A percentile compares a stretch with the other conserved stretches of the same genome.
Evolutionary conservation across 2,329 filamentous ascomycete species (phyloP).

Genomic region (Dendrostoma leiphaemia): DNA sequence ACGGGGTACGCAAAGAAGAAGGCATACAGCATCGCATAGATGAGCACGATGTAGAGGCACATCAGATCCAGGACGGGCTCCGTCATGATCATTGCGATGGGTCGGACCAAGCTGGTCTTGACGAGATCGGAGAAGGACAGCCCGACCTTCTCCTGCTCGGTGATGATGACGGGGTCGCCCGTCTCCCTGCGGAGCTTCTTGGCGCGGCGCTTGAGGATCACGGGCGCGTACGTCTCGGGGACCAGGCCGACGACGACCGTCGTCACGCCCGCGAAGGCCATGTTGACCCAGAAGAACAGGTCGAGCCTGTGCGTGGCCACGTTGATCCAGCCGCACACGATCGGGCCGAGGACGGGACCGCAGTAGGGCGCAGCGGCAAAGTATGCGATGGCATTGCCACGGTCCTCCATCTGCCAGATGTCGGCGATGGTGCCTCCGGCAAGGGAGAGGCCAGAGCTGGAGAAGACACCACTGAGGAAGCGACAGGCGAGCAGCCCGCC

Average conservation of each 20-base stretch:
- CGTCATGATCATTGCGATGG: not conserved
- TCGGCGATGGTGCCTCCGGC: slow-evolving; percentile 47
- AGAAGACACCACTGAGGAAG: slow-evolving; percentile 48
- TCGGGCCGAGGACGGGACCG: slow-evolving; percentile 36
- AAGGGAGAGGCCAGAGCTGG: slow-evolving; percentile 43
- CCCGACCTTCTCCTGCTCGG: not conserved
- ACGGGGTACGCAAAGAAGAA: slow-evolving; percentile 2
- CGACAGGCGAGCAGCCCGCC: slow-evolving; percentile 40
- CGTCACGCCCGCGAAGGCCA: slow-evolving; percentile 23
- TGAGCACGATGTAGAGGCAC: slow-evolving; percentile 1
- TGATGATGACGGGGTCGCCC: not conserved
- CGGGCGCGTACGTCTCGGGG: slow-evolving; percentile 35
- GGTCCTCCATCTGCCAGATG: slow-evolving; percentile 42
- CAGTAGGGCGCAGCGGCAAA: slow-evolving; percentile 37
- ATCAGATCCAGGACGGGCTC: slow-evolving; percentile 4
- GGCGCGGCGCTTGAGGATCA: slow-evolving; percentile 27
- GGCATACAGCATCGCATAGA: slow-evolving; percentile 2
- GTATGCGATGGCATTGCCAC: slow-evolving; percentile 37
- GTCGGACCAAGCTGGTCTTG: not conserved
- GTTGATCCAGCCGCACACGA: slow-evolving; percentile 38
- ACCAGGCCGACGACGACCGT: slow-evolving; percentile 26
- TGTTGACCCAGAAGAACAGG: slow-evolving; percentile 40
- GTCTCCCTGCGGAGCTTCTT: slow-evolving; percentile 2
- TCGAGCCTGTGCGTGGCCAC: slow-evolving; percentile 37
- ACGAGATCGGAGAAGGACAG: not conserved